Evolutionary conservation across 495 filamentous ascomycete genomes (phyloP).

Genomic region (Xanthoparmelia taractica): DNA sequence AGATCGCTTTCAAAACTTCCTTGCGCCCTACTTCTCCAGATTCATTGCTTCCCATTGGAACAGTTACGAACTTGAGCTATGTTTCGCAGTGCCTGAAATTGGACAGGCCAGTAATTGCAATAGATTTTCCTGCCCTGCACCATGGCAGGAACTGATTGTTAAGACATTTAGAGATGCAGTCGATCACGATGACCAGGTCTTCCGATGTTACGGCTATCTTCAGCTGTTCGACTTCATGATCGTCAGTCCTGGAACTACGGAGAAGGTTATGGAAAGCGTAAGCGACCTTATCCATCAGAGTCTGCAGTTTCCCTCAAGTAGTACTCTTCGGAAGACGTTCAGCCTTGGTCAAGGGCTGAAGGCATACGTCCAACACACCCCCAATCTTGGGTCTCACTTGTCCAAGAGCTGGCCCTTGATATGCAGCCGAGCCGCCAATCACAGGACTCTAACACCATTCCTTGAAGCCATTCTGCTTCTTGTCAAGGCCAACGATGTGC

Average conservation of each 20-base stretch:
- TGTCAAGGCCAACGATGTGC: conserved; percentile 41
- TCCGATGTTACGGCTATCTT: conserved; percentile 36
- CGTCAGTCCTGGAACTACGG: conserved; percentile 17
- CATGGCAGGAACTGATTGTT: conserved; percentile 62
- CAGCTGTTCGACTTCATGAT: conserved; percentile 36
- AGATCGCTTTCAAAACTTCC: conserved; percentile 67
- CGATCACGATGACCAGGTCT: conserved; percentile 26
- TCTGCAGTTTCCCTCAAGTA: not conserved
- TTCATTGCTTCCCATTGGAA: conserved; percentile 70
- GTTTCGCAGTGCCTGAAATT: conserved; percentile 61
- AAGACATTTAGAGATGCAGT: conserved; percentile 48
- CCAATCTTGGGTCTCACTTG: conserved; percentile 38
- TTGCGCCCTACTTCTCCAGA: conserved; percentile 73
- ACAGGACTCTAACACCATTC: conserved; percentile 55
- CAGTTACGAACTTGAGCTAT: conserved; percentile 57
- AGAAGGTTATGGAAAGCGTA: conserved; percentile 16
- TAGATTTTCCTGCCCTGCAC: conserved; percentile 51
- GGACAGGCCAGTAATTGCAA: conserved; percentile 50
- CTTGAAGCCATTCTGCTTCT: conserved; percentile 58
- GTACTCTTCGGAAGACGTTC: conserved; percentile 16
- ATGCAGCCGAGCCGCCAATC: conserved; percentile 51
- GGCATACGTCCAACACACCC: conserved; percentile 38
- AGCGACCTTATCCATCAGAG: conserved; percentile 11
- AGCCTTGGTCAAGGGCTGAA: conserved; percentile 42
- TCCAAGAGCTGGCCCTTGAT: conserved; percentile 48